These are phyloP conservation scores for Apophysomyces elegans DNA, from an alignment of 371 early-diverging fungal species.

Conservation along the genomic window DNA sequence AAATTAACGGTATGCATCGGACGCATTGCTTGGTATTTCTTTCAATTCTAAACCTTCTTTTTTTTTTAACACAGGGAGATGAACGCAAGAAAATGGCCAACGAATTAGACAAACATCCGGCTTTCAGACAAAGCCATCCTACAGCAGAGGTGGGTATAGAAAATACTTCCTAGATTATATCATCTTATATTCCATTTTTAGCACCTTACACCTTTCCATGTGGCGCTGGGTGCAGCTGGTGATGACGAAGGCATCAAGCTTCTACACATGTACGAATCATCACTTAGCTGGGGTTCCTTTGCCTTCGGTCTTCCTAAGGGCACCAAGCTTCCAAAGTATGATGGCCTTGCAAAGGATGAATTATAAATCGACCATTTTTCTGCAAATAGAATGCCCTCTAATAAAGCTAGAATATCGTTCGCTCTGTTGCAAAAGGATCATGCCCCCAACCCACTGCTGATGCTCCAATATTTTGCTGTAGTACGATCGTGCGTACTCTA, in stretches of 20 bases:
- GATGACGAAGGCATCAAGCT: conserved; percentile 29
- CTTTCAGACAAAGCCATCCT: conserved; percentile 38
- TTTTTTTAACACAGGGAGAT: conserved; percentile 14
- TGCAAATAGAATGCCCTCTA: no score
- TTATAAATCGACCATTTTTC: no score
- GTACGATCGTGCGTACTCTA: conserved; percentile 17
- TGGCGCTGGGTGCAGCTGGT: conserved; percentile 41
- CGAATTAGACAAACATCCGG: conserved; percentile 26
- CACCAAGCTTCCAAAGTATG: conserved; percentile 12
- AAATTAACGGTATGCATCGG: conserved; percentile 8
- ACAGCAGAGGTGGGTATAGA: conserved; percentile 36
- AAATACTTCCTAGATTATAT: no score
- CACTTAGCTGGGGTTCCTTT: conserved; percentile 32
- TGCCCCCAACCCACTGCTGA: conserved; percentile 22
- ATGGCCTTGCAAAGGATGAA: no score
- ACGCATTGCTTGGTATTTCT: background rate
- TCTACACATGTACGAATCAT: conserved; percentile 25
- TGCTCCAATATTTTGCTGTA: conserved; percentile 23
- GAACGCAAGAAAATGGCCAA: conserved; percentile 28
- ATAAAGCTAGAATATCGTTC: no score
- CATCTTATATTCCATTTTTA: background rate
- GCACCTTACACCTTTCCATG: conserved; percentile 42
- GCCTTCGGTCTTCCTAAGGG: conserved; percentile 33
- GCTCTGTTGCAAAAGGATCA: conserved; percentile 32
- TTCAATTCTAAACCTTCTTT: background rate